A percentile compares a stretch with the other conserved stretches of the same genome.
phyloP scores from a whole-genome alignment of 495 filamentous ascomycete genomes.

The Aspergillus incahuasiensis region DNA sequence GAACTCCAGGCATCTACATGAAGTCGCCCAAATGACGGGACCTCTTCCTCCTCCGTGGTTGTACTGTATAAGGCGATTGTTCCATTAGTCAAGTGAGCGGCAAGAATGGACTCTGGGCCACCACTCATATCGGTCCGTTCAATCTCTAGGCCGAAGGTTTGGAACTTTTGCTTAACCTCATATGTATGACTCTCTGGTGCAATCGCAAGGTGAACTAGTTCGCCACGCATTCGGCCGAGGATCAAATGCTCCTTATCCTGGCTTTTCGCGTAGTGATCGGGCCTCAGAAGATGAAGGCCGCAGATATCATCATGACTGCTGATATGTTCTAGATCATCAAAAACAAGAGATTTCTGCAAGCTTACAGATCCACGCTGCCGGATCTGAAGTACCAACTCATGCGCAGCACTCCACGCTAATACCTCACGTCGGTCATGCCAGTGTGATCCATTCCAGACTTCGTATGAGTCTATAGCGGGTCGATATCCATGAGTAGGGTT shows the following conservation, averaged over 20 bases:
- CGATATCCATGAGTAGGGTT: constrained; percentile 62
- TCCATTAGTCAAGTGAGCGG: constrained; percentile 43
- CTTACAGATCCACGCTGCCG: constrained; percentile 24
- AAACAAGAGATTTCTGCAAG: constrained; percentile 43
- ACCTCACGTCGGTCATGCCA: constrained; percentile 56
- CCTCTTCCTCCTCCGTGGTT: constrained; percentile 20
- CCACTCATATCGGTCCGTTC: constrained; percentile 31
- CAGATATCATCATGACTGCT: constrained; percentile 64
- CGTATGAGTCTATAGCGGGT: constrained; percentile 58
- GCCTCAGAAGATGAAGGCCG: constrained; percentile 48
- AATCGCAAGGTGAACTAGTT: constrained; percentile 35
- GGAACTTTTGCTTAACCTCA: constrained; percentile 31
- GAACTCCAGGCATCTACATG: constrained; percentile 18
- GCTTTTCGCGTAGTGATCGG: constrained; percentile 30
- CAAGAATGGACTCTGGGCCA: constrained; percentile 34
- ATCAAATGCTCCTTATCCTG: constrained; percentile 34
- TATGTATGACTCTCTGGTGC: constrained; percentile 21
- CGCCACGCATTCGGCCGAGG: constrained; percentile 36
- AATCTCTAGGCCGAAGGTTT: constrained; percentile 25
- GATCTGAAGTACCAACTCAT: constrained; percentile 48
- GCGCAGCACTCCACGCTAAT: constrained; percentile 58
- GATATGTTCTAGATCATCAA: constrained; percentile 44
- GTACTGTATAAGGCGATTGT: constrained; percentile 46
- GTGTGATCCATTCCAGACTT: constrained; percentile 44
- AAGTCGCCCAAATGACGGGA: constrained; percentile 38